Evolutionary conservation across 441 rosid species (phyloP).

Genomic region (Brassica hybrid): DNA sequence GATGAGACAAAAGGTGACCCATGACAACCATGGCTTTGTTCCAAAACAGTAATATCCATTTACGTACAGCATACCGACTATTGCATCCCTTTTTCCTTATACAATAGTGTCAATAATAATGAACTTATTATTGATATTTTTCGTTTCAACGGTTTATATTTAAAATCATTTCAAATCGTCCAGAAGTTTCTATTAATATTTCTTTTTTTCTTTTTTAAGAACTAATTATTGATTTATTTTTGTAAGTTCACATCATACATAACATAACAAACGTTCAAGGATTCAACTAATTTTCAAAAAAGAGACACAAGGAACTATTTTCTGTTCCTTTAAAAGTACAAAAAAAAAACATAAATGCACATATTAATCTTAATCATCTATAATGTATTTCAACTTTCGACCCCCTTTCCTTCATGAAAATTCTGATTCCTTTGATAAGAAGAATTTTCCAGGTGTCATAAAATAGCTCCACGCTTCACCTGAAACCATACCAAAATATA

Average conservation of each 20-base stretch:
- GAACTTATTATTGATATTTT: conserved; percentile 19
- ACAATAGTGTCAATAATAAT: conserved; percentile 18
- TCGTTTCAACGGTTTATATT: neutral
- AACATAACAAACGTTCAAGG: conserved; percentile 22
- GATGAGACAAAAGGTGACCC: conserved; percentile 38
- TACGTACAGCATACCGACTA: conserved; percentile 30
- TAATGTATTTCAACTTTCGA: conserved; percentile 24
- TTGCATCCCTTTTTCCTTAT: neutral
- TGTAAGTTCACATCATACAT: conserved; percentile 26
- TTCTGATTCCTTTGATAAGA: conserved; percentile 23
- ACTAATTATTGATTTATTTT: conserved; percentile 13
- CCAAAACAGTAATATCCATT: conserved; percentile 37
- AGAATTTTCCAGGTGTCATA: conserved; percentile 22
- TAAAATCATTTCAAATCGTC: neutral
- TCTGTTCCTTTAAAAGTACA: conserved; percentile 4
- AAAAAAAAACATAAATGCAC: neutral
- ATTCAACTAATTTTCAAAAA: conserved; percentile 14
- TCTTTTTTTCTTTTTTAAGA: neutral
- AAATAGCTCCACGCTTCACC: conserved; percentile 37
- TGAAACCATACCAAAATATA: conserved; percentile 5
- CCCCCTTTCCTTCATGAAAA: conserved; percentile 20
- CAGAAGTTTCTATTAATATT: neutral
- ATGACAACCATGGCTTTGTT: conserved; percentile 32
- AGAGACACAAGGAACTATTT: conserved; percentile 11
- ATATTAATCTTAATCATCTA: neutral